Conservation (phyloP, 208 protist genomes). For the Acanthamoeba lenticulata region DNA sequence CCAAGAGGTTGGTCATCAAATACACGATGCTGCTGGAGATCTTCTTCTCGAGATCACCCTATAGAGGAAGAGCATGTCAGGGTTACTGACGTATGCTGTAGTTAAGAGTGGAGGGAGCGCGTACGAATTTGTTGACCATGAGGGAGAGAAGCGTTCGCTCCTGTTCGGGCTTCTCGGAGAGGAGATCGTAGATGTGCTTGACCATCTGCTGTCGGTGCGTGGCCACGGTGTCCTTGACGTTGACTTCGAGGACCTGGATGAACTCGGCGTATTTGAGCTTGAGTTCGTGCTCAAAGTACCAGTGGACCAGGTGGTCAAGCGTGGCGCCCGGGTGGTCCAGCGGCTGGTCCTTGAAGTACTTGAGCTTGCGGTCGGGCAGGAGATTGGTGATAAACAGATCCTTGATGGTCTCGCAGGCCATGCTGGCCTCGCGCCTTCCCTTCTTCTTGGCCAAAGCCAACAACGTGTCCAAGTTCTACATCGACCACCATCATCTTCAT, state of each 20-base stretch:
- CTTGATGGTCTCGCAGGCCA: slow-evolving; percentile 56
- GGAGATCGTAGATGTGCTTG: slow-evolving; percentile 63
- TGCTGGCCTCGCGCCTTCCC: slow-evolving; percentile 38
- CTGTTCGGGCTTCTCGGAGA: slow-evolving; percentile 72
- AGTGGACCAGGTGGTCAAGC: background rate
- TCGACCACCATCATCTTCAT: background rate
- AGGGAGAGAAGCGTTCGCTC: slow-evolving; percentile 72
- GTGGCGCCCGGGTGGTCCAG: background rate
- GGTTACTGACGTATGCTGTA: too few relatives aligned
- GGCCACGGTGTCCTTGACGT: slow-evolving; percentile 54
- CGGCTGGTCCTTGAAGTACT: slow-evolving; percentile 17
- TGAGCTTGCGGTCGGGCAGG: slow-evolving; percentile 55
- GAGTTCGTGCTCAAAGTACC: slow-evolving; percentile 70
- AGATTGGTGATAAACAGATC: slow-evolving; percentile 54
- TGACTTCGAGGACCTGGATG: slow-evolving; percentile 12
- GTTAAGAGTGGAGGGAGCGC: background rate
- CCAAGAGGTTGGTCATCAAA: slow-evolving; percentile 66
- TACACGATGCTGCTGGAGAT: slow-evolving; percentile 71
- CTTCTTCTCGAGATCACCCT: slow-evolving; percentile 75
- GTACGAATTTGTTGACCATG: slow-evolving; percentile 80
- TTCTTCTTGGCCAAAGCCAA: slow-evolving; percentile 68
- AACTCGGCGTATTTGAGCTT: slow-evolving; percentile 62
- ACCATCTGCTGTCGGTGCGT: slow-evolving; percentile 1
- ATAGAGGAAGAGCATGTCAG: background rate
- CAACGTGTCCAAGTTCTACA: slow-evolving; percentile 46